Percentiles rank a stretch among this genome's conserved stretches.
These are phyloP conservation scores for Boletus smithii DNA, from an alignment of 1,284 basidiomycete species.

Conservation along the genomic window DNA sequence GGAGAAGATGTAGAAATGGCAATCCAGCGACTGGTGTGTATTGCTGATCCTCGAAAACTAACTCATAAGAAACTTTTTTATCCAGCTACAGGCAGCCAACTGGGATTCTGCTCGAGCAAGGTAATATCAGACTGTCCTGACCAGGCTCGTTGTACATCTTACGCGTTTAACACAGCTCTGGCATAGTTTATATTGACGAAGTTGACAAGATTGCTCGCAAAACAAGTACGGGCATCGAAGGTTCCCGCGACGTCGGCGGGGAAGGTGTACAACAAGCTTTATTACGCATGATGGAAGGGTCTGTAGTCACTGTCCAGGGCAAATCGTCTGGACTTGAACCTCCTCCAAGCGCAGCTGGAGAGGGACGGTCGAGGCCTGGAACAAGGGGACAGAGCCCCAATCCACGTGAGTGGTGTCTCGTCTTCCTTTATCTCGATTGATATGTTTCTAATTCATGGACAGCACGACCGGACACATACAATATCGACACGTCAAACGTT, in stretches of 20 bases:
- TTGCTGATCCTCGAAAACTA: not conserved
- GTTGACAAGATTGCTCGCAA: slow-evolving; percentile 89
- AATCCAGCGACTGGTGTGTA: slow-evolving; percentile 71
- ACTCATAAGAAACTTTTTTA: not conserved
- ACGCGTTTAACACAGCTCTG: slow-evolving; percentile 50
- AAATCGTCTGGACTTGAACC: slow-evolving; percentile 57
- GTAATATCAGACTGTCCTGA: slow-evolving; percentile 33
- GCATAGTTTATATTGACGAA: slow-evolving; percentile 96
- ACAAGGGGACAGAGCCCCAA: slow-evolving; percentile 27
- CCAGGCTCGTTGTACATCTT: not conserved
- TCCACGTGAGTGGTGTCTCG: slow-evolving; percentile 20
- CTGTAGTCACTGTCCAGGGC: slow-evolving; percentile 74
- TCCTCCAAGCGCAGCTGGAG: slow-evolving; percentile 40
- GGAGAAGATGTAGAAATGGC: slow-evolving; percentile 94
- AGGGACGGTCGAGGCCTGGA: slow-evolving; percentile 47
- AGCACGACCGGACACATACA: slow-evolving; percentile 68
- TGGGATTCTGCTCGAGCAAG: slow-evolving; percentile 83
- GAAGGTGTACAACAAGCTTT: slow-evolving; percentile 96
- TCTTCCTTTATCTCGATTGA: not conserved
- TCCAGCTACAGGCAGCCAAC: slow-evolving; percentile 77
- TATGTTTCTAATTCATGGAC: slow-evolving; percentile 1
- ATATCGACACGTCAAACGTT: slow-evolving; percentile 85
- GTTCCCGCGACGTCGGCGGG: slow-evolving; percentile 88
- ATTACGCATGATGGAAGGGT: slow-evolving; percentile 91
- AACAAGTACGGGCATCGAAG: slow-evolving; percentile 58